Base-by-base conservation (phyloP, 441 rosid genomes). In the Bruguiera hainesii region DNA sequence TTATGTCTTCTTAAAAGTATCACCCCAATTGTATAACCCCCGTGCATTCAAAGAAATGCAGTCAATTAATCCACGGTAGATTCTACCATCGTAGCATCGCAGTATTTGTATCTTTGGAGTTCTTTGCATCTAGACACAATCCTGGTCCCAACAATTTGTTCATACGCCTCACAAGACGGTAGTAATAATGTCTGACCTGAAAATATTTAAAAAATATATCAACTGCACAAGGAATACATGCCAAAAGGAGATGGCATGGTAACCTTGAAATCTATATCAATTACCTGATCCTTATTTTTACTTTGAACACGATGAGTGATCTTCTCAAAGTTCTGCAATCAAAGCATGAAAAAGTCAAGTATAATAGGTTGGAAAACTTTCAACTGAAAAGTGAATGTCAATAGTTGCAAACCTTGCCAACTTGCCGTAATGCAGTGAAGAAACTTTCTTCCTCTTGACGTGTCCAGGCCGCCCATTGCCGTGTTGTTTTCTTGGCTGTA, bases 381-480 rank as follows among this genome's bases (percentile, higher is more conserved):
- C 21, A 63, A 30, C 5, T 46, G 62, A 58, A 76, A 67, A 57
- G 52, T 23, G 62, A 37, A 63, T 37, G 52, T 35, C 25, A 56
- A 35, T 37, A 59, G 70, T 42, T 75, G 68, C 77, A 65, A 76
- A 78, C 98, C 96, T 95, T 95, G 75, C 99, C 99, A 81, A 90
- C 96, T 89, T 92, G 99, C 65, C 98, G 95, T 75, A 95, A 80
- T 25, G 99, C 99, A 73, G 87, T 83, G 82, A 95, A 95, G 82
- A 95, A 95, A 78, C 95, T 86, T 81, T 92, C 98, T 76, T 95
- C 98, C 83, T 95, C 99, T 81, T 92, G 86, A 67, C 86, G 97
- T 56, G 99, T 95, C 99, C 99, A 95, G 70, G 99, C 99, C 79
- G 98, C 98, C 99, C 99, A 95, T 67, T 95, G 97, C 66, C 99